Conservation (phyloP, 768 basidiomycete genomes). For the Mrakia frigida region DNA sequence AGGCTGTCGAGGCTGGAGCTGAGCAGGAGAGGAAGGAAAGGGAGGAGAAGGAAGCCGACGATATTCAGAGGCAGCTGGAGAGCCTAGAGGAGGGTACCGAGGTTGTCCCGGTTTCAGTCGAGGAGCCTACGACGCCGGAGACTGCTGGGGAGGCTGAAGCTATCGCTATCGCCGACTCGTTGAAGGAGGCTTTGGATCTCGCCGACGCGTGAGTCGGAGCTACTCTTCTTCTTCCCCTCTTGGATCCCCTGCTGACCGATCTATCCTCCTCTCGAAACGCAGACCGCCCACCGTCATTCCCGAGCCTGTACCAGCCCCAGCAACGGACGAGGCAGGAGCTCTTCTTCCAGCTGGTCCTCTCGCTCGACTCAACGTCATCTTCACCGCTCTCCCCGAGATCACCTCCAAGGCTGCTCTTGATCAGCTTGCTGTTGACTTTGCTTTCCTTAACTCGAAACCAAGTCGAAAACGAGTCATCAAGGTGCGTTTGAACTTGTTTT, state of each 20-base stretch:
- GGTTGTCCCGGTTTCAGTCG: not conserved
- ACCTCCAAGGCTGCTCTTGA: conserved; percentile 85
- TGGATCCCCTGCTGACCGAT: not conserved
- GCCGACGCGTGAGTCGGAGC: conserved; percentile 14
- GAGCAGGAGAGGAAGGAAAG: conserved; percentile 66
- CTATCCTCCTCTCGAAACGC: not conserved
- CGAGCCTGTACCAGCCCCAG: conserved; percentile 25
- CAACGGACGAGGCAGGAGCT: conserved; percentile 43
- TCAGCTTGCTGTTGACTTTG: conserved; percentile 91
- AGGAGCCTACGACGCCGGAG: conserved; percentile 9
- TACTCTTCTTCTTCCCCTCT: conserved; percentile 44
- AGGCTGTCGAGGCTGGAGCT: conserved; percentile 26
- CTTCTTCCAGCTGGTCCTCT: conserved; percentile 81
- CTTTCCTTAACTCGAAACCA: conserved; percentile 93
- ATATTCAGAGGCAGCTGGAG: conserved; percentile 30
- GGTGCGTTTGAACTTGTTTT: conserved; percentile 48
- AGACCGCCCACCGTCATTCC: not conserved
- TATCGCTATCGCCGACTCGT: not conserved
- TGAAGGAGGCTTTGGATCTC: conserved; percentile 13
- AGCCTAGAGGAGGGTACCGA: conserved; percentile 16
- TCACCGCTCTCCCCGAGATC: conserved; percentile 88
- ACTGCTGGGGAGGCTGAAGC: conserved; percentile 4
- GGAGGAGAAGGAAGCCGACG: conserved; percentile 54
- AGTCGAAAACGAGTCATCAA: conserved; percentile 84
- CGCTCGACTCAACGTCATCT: conserved; percentile 81